These are phyloP conservation scores for Puccinia polysora DNA, from an alignment of 1,284 basidiomycete species.

Conservation along the genomic window DNA sequence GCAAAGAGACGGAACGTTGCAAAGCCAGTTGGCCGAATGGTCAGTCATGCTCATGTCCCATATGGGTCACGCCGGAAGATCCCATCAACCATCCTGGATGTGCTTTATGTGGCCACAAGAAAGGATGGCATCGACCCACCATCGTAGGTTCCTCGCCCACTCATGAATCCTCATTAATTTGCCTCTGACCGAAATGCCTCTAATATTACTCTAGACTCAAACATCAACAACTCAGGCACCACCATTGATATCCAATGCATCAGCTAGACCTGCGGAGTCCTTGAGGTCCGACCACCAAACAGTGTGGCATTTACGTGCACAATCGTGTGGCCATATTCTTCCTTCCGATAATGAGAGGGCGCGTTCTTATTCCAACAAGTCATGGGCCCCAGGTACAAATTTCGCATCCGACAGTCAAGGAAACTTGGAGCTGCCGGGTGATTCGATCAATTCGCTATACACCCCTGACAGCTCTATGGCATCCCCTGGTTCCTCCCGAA, in stretches of 20 bases:
- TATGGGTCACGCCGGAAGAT: constrained; percentile 22
- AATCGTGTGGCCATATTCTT: not conserved
- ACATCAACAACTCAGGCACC: not conserved
- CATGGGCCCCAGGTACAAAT: constrained; percentile 15
- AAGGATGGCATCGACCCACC: constrained; percentile 35
- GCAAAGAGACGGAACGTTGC: not conserved
- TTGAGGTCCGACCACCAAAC: not conserved
- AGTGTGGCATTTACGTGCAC: not conserved
- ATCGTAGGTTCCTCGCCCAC: not conserved
- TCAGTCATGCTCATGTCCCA: constrained; percentile 32
- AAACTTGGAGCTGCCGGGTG: not conserved
- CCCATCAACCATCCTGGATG: constrained; percentile 2
- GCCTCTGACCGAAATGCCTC: not conserved
- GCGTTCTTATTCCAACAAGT: not conserved
- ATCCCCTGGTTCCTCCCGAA: not conserved
- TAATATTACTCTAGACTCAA: constrained; percentile 3
- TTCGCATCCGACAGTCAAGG: not conserved
- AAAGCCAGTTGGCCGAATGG: constrained; percentile 23
- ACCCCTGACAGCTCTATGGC: not conserved
- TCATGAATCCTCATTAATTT: not conserved
- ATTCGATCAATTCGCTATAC: not conserved
- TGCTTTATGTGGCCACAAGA: constrained; percentile 36
- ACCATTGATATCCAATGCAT: not conserved
- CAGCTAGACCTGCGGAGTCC: not conserved
- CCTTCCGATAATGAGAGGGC: not conserved